phyloP scores from a whole-genome alignment of 2,329 filamentous ascomycete species.

The Claviceps arundinis region DNA sequence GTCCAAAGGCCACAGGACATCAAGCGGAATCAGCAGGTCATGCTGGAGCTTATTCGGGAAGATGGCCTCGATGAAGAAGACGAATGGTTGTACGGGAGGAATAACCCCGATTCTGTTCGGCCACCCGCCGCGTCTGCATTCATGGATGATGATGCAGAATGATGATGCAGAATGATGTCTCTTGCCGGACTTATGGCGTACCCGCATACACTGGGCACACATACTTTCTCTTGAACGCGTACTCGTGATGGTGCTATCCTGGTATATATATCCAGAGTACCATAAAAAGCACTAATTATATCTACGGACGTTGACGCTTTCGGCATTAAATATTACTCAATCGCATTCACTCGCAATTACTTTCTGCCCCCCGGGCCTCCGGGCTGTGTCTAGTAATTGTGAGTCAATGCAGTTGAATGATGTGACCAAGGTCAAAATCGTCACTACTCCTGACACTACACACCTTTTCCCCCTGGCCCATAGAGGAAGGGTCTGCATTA shows the following conservation, averaged over 20 bases:
- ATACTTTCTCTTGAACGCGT: background rate
- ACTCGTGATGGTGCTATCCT: background rate
- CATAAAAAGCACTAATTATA: background rate
- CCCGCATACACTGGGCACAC: no score
- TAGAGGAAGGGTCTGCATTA: no score
- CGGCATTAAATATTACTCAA: background rate
- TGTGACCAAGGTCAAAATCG: no score
- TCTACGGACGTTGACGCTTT: conserved; percentile 5
- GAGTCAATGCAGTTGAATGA: background rate
- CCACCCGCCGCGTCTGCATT: conserved; percentile 29
- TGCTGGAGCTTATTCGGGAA: conserved; percentile 51
- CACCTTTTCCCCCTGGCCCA: no score
- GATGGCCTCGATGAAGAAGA: conserved; percentile 46
- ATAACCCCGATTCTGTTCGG: conserved; percentile 39
- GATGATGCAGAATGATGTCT: conserved; percentile 22
- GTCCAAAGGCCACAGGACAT: conserved; percentile 46
- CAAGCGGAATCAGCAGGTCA: conserved; percentile 47
- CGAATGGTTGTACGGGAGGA: conserved; percentile 47
- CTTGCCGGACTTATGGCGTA: no score
- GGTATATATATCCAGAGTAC: background rate
- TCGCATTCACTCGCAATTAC: background rate
- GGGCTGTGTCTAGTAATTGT: background rate
- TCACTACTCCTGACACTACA: no score
- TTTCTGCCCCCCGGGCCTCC: background rate
- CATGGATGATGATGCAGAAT: conserved; percentile 38